These are phyloP conservation scores for Aspergillus sp. DNA, from an alignment of 2,329 filamentous ascomycete species.

Conservation along the genomic window DNA sequence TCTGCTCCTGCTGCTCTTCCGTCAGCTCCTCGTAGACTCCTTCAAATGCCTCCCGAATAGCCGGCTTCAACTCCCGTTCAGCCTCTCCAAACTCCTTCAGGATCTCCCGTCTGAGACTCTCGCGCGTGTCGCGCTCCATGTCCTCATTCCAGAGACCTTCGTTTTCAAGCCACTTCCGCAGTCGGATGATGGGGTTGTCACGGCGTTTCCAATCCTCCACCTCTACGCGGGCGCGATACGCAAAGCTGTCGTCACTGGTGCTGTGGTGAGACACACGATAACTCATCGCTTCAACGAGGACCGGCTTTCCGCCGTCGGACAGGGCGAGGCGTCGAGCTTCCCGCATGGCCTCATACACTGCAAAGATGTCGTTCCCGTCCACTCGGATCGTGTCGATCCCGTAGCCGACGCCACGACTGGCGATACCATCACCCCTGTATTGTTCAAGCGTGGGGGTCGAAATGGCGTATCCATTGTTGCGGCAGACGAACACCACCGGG, in stretches of 20 bases:
- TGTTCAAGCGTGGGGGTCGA: constrained; percentile 87
- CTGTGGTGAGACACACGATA: constrained; percentile 98
- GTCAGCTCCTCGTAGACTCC: constrained; percentile 89
- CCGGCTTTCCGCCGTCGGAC: constrained; percentile 73
- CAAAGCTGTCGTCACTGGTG: constrained; percentile 94
- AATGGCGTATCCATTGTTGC: constrained; percentile 92
- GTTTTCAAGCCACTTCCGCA: constrained; percentile 88
- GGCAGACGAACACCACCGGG: constrained; percentile 84
- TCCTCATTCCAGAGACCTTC: constrained; percentile 81
- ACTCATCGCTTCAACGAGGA: constrained; percentile 93
- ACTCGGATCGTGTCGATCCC: constrained; percentile 92
- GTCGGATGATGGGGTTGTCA: constrained; percentile 81
- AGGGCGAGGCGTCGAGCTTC: constrained; percentile 77
- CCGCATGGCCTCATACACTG: constrained; percentile 76
- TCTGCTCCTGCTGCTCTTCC: constrained; percentile 73
- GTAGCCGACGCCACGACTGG: constrained; percentile 81
- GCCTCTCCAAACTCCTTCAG: constrained; percentile 79
- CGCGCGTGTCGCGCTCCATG: constrained; percentile 71
- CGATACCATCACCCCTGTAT: constrained; percentile 88
- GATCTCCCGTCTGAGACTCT: constrained; percentile 68
- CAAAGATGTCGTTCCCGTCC: constrained; percentile 93
- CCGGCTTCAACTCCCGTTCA: constrained; percentile 55
- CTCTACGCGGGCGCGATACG: constrained; percentile 88
- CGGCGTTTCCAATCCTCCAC: constrained; percentile 92
- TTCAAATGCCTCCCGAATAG: constrained; percentile 64